A percentile compares a stretch with the other conserved stretches of the same genome.
These are phyloP conservation scores for Camelina neglecta DNA, from an alignment of 345 rosid species.

Conservation along the genomic window DNA sequence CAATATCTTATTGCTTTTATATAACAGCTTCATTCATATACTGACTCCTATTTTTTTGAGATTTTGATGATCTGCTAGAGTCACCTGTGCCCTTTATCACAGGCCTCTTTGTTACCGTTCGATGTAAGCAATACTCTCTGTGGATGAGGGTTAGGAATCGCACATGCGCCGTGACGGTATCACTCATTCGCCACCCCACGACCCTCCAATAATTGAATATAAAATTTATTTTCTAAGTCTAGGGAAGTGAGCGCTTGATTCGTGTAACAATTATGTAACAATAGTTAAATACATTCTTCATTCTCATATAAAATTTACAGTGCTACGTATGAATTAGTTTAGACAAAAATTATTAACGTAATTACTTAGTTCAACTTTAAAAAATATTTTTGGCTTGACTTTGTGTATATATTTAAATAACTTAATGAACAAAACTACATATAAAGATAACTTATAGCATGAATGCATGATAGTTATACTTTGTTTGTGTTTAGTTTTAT, in stretches of 20 bases:
- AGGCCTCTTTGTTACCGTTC: constrained; percentile 37
- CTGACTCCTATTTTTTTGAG: constrained; percentile 31
- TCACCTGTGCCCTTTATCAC: not conserved
- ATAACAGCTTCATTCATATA: constrained; percentile 40
- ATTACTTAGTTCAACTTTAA: no score
- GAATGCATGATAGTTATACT: no score
- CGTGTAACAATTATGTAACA: constrained; percentile 1
- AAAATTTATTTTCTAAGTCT: constrained; percentile 3
- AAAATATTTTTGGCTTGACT: no score
- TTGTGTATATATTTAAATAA: no score
- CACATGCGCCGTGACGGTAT: constrained; percentile 38
- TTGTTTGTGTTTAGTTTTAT: no score
- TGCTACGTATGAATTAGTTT: no score
- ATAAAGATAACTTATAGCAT: no score
- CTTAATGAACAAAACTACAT: no score
- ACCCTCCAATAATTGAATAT: constrained; percentile 40
- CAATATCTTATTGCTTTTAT: constrained; percentile 35
- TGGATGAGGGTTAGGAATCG: not conserved
- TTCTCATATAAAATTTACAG: no score
- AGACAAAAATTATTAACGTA: no score
- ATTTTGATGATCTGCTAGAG: constrained; percentile 37
- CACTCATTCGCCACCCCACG: constrained; percentile 45
- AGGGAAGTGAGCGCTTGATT: constrained; percentile 39
- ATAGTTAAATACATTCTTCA: not conserved
- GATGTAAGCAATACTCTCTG: constrained; percentile 20